phyloP scores from a whole-genome alignment of 768 basidiomycete species.

The Hypholoma fasciculare region DNA sequence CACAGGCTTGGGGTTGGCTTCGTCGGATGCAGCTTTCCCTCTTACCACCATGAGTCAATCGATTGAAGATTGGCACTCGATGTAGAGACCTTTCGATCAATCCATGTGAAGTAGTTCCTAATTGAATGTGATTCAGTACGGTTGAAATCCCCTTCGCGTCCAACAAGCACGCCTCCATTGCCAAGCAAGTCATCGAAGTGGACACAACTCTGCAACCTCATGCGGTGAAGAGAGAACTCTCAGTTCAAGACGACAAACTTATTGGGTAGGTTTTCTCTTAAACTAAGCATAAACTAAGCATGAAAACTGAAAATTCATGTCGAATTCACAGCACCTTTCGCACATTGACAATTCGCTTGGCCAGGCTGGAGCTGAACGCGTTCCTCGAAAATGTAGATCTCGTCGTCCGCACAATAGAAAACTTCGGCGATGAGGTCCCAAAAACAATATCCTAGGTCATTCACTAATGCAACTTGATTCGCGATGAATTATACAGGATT shows the following conservation, averaged over 20 bases:
- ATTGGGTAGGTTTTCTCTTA: constrained; percentile 61
- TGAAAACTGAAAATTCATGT: background rate
- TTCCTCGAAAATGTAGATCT: constrained; percentile 91
- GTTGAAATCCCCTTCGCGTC: constrained; percentile 80
- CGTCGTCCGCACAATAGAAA: constrained; percentile 76
- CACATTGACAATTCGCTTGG: constrained; percentile 82
- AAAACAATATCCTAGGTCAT: constrained; percentile 18
- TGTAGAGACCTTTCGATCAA: constrained; percentile 36
- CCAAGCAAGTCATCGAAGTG: constrained; percentile 82
- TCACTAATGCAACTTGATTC: constrained; percentile 7
- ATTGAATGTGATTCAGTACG: constrained; percentile 28
- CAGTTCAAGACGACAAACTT: constrained; percentile 65
- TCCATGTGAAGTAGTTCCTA: background rate
- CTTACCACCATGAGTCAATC: constrained; percentile 9
- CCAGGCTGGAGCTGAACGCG: constrained; percentile 79
- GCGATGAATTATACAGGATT: constrained; percentile 6
- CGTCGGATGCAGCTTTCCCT: background rate
- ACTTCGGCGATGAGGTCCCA: constrained; percentile 73
- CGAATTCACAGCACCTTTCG: constrained; percentile 55
- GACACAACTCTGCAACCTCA: constrained; percentile 83
- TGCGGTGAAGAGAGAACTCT: constrained; percentile 73
- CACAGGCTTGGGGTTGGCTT: background rate
- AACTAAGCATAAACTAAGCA: background rate
- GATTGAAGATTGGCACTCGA: constrained; percentile 46
- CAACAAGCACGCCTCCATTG: constrained; percentile 74